Evolutionary conservation across 768 basidiomycete genomes (phyloP), one percentile per base, ranked within the genome.

Genomic region (Leccinum rimulosum): DNA sequence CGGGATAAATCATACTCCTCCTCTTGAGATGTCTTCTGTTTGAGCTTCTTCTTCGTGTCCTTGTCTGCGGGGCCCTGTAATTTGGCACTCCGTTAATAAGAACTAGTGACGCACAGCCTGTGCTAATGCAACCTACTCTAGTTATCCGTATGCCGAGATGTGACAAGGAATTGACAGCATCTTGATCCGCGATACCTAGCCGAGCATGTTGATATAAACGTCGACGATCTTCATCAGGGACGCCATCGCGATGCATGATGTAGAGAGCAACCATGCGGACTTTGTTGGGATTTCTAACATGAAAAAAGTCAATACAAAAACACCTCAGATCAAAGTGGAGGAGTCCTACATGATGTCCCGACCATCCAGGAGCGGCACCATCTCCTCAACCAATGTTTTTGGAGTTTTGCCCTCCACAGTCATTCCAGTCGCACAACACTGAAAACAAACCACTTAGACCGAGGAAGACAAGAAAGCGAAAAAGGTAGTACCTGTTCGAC

Each of bases 1-100:
- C 97, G 84, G 17, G 96, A 98, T 33, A 99, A 83, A 64, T 98
- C 96, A 69, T 98, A 99, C 66, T 97, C 95, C 60, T 96, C 95
- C n/a, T 93, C 93, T n/a, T 70, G 66, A 56, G 69, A 78, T 28
- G 78, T 71, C 70, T 89, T 93, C 68, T 88, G 88, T 77, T 91
- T 95, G 56, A 93, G 77, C 62, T 84, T 88, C 74, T 88, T 91
- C 79, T 86, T 90, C 31, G 77, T 84, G 68, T 95, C 91, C 54
- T 86, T 84, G 66, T 96, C 93, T 8, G 79, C 79, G 2, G 89
- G 82, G 6, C 82, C 81, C 93, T 96, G 62, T 7, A 7, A 8
- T 48, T 38, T 3, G 30, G 7, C 19, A 9, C 52, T 19, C 45
- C 28, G 11, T 59, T 12, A 45, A 19, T 50, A 35, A 53, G 19